Conservation (phyloP, 1,139 yeast genomes). For the Blastobotrys raffinosifermentans region DNA sequence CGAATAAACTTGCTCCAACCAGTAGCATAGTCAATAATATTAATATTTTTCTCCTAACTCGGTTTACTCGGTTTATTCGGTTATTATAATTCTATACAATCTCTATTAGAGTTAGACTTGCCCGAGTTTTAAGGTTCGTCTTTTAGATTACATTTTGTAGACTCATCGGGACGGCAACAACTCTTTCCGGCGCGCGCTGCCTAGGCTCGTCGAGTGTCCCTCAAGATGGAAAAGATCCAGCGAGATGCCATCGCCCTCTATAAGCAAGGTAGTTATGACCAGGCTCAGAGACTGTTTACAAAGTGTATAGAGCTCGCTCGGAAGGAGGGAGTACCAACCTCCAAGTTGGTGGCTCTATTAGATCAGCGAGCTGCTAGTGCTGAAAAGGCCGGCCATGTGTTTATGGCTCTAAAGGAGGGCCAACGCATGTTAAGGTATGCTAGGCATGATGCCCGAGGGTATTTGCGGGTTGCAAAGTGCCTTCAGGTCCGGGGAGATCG, state of each 20-base stretch:
- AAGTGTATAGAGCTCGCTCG: slow-evolving; percentile 4
- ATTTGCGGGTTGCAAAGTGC: slow-evolving; percentile 9
- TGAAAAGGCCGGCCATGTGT: slow-evolving; percentile 3
- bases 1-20: slow-evolving; percentile 5
- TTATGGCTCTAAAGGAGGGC: slow-evolving; percentile 9
- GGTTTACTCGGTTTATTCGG: slow-evolving; percentile 1
- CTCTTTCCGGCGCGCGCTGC: too few relatives aligned
- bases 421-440: slow-evolving; percentile 7
- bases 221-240: slow-evolving; percentile 9
- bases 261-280: slow-evolving; percentile 7
- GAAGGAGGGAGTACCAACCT: background rate
- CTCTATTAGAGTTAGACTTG: background rate
- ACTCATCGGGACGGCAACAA: too few relatives aligned
- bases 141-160: background rate
- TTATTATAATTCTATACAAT: background rate
- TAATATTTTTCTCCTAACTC: background rate
- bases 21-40: too few relatives aligned
- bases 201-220: background rate
- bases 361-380: slow-evolving; percentile 11
- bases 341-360: slow-evolving; percentile 5
- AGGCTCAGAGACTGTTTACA: slow-evolving; percentile 4
- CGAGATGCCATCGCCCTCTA: slow-evolving; percentile 7
- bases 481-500: slow-evolving; percentile 5
- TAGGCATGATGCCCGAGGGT: slow-evolving; percentile 7
- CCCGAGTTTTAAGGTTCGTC: background rate